phyloP scores from a whole-genome alignment of 106 monocot species.

The Triglochin maritima region DNA sequence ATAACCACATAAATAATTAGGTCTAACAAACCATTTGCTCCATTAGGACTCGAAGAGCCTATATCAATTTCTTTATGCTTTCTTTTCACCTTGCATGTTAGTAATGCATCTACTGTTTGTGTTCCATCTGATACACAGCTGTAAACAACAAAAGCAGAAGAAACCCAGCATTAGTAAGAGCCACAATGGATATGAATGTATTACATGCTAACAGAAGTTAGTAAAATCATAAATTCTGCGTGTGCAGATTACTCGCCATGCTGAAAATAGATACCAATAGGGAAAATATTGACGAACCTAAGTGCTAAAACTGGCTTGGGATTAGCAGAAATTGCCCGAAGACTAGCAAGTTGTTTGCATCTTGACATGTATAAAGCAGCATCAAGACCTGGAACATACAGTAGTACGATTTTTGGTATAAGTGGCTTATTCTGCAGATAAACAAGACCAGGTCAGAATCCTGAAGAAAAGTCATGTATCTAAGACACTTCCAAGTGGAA shows the following conservation, averaged over 20 bases:
- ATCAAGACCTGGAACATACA: constrained; percentile 90
- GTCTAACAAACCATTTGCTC: not conserved
- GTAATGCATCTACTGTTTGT: constrained; percentile 78
- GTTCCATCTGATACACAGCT: constrained; percentile 82
- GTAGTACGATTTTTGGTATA: constrained; percentile 78
- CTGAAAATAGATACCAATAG: not conserved
- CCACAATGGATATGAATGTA: not conserved
- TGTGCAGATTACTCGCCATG: no score
- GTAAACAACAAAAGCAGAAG: not conserved
- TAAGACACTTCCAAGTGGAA: not conserved
- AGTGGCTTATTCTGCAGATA: constrained; percentile 73
- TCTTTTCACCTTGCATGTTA: constrained; percentile 81
- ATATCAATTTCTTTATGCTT: constrained; percentile 41
- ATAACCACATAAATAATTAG: no score
- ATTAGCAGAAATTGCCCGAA: constrained; percentile 53
- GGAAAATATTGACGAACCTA: constrained; percentile 32
- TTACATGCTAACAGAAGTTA: not conserved
- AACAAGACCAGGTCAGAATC: constrained; percentile 2
- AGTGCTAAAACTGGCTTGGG: constrained; percentile 84
- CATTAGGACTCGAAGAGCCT: constrained; percentile 17
- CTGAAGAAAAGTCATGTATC: not conserved
- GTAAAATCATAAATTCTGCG: not conserved
- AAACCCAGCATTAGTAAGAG: not conserved
- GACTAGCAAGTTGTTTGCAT: constrained; percentile 30
- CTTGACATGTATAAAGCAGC: constrained; percentile 86